Evolutionary conservation across 352 stramenopile species (phyloP).

Genomic region (Phytophthora fragariae): DNA sequence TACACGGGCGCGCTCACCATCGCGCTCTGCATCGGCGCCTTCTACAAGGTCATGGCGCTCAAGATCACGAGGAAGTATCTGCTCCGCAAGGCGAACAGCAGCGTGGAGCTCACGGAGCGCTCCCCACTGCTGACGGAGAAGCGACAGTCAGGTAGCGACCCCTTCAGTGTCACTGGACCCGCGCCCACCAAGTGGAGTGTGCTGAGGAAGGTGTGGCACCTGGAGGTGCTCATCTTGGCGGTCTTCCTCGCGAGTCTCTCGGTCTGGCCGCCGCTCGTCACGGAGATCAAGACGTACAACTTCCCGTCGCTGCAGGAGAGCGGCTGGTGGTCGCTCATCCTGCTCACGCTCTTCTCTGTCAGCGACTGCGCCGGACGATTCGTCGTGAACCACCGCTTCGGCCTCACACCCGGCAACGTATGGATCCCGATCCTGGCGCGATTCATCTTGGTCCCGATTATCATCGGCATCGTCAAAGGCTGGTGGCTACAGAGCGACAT

Average conservation of each 20-base stretch:
- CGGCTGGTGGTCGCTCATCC: conserved; percentile 85
- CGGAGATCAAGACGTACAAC: conserved; percentile 85
- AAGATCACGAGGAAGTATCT: conserved; percentile 68
- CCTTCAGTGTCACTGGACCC: conserved; percentile 11
- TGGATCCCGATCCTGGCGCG: conserved; percentile 69
- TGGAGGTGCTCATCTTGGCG: conserved; percentile 74
- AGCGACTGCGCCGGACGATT: conserved; percentile 79
- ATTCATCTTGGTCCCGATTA: conserved; percentile 70
- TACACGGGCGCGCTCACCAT: conserved; percentile 85
- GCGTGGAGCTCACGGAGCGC: conserved; percentile 67
- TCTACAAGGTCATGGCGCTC: conserved; percentile 70
- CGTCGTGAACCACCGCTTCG: conserved; percentile 71
- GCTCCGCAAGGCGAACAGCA: conserved; percentile 36
- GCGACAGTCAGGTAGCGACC: conserved; percentile 35
- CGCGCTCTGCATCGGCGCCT: conserved; percentile 76
- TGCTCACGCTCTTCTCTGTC: conserved; percentile 82
- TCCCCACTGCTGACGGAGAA: conserved; percentile 49
- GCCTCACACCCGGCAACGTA: conserved; percentile 67
- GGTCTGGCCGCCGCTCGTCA: conserved; percentile 84
- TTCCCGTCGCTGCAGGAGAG: conserved; percentile 72
- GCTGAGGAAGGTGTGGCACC: conserved; percentile 67
- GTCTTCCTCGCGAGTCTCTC: conserved; percentile 78
- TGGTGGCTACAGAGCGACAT: conserved; percentile 74
- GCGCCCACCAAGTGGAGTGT: conserved; percentile 73
- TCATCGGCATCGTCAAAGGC: conserved; percentile 77